Evolutionary conservation across 192 early-diverging fungal species (phyloP).

Genomic region (Coemansia sp.): DNA sequence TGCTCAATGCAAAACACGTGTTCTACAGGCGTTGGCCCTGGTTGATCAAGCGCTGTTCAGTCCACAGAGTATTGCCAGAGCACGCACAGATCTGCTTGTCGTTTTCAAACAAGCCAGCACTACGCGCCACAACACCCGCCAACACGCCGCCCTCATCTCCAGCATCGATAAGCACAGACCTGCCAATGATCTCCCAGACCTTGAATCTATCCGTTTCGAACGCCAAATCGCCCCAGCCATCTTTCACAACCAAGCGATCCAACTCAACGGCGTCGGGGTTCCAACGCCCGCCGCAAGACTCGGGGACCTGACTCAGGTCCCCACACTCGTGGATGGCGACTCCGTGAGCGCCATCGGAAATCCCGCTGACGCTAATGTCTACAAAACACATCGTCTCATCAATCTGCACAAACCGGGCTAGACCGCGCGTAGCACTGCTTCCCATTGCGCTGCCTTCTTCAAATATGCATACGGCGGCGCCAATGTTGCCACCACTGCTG

Average conservation of each 20-base stretch:
- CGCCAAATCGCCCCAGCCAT: constrained; percentile 77
- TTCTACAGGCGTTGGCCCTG: constrained; percentile 37
- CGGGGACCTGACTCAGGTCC: constrained; percentile 64
- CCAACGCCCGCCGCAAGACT: constrained; percentile 49
- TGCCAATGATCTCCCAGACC: constrained; percentile 90
- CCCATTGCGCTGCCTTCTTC: constrained; percentile 60
- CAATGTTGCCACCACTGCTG: constrained; percentile 61
- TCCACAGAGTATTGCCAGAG: constrained; percentile 86
- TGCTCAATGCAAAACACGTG: not conserved
- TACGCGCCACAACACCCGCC: constrained; percentile 86
- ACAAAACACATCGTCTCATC: constrained; percentile 71
- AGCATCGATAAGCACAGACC: constrained; percentile 77
- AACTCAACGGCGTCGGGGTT: constrained; percentile 55
- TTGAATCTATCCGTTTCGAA: constrained; percentile 73
- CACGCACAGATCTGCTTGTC: constrained; percentile 87
- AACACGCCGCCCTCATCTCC: constrained; percentile 59
- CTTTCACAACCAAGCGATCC: constrained; percentile 68
- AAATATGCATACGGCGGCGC: constrained; percentile 92
- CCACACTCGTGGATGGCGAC: constrained; percentile 82
- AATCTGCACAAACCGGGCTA: constrained; percentile 85
- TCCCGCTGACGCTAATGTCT: constrained; percentile 77
- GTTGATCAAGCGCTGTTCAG: constrained; percentile 65
- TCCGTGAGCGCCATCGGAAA: constrained; percentile 67
- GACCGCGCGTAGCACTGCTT: constrained; percentile 52
- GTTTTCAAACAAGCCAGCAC: constrained; percentile 91